Evolutionary conservation across 257 asterid species (phyloP).

Genomic region (Perilla frutescens): DNA sequence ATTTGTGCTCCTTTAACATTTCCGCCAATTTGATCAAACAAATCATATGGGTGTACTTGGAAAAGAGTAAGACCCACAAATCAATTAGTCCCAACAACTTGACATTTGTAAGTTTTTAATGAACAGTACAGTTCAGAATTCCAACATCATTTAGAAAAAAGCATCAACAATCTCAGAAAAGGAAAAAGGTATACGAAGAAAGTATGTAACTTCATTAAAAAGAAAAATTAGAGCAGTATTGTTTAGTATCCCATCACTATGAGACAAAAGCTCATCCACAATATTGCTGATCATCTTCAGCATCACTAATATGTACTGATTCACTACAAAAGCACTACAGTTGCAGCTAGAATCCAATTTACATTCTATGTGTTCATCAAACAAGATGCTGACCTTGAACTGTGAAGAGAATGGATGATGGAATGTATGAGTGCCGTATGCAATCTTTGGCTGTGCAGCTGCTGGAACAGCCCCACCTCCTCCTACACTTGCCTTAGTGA

Average conservation of each 20-base stretch:
- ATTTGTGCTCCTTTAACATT: not conserved
- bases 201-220: conserved; percentile 28
- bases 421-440: conserved; percentile 62
- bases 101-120: not conserved
- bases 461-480: conserved; percentile 41
- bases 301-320: conserved; percentile 22
- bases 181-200: conserved; percentile 7
- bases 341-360: conserved; percentile 33
- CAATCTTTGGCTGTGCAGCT: conserved; percentile 63
- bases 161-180: conserved; percentile 17
- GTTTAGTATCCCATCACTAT: conserved; percentile 25
- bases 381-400: conserved; percentile 98
- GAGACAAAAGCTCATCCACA: conserved; percentile 26
- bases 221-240: not conserved
- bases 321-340: conserved; percentile 31
- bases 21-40: not conserved
- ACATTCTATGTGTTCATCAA: conserved; percentile 49
- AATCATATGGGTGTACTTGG: not conserved
- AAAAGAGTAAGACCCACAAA: not conserved
- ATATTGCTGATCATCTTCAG: conserved; percentile 28
- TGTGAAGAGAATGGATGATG: conserved; percentile 81
- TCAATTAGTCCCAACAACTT: conserved; percentile 26
- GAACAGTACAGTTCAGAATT: not conserved
- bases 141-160: conserved; percentile 14
- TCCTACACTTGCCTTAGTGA: conserved; percentile 63